Evolutionary conservation across 768 basidiomycete genomes (phyloP), one percentile per base, ranked within the genome.

Genomic region (Fibroporia radiculosa): DNA sequence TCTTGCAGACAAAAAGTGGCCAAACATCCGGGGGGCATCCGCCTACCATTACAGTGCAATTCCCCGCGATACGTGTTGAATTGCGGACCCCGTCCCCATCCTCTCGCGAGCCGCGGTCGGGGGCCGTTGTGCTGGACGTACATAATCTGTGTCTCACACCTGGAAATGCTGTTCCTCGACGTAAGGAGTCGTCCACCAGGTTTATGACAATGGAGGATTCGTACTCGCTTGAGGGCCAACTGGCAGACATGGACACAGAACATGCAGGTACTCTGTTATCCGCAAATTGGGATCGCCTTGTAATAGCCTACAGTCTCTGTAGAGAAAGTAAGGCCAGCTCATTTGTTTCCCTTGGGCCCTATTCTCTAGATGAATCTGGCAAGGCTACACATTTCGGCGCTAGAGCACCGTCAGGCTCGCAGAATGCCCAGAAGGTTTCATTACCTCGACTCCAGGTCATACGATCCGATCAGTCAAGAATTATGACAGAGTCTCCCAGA

Each of bases 51-150:
- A 55, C 56, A 1, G 52, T 84, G 31, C 61, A 59, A 16, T 68
- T 81, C 25, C 63, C 75, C 12, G 66, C 82, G 63, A 56, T 92
- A 35, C 78, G 91, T 16, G 35, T 84, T 18, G 75, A 91, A 57
- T 56, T 84, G 39, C 77, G 85, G 37, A 81, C 77, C 56, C 79
- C 82, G 4, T 70, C 87, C 24, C 80, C 80, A 4, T 58, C 66
- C 16, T 58, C 58, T 1, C 62, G 52, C 20, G 29, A 57, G 6
- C 69, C 68, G 14, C 76, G 85, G 20, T 89, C 89, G 34, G 89
- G 91, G 4, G 74, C 77, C 20, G 48, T 88, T 4, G 63, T 85
- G 13, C 22, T 86, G 26, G 85, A 89, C 54, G 41, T 86, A 1
- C 77, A 81, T 56, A 66, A 70, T 42, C 51, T 86, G 18, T 59